These are phyloP conservation scores for Sporisorium sorghi DNA, from an alignment of 1,284 basidiomycete species.

Conservation along the genomic window DNA sequence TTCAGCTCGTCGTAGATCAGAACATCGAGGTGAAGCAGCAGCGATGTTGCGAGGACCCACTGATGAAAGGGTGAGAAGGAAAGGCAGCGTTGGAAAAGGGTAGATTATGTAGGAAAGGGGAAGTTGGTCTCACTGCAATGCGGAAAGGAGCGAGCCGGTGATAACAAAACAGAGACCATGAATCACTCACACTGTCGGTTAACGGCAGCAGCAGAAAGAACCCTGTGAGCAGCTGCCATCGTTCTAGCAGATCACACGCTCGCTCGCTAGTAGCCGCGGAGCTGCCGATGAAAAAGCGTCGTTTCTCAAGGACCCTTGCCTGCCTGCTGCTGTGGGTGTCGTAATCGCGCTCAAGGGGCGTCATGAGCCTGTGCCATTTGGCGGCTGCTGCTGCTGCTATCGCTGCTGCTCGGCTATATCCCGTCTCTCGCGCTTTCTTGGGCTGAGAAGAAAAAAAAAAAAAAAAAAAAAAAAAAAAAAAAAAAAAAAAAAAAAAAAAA, in stretches of 20 bases:
- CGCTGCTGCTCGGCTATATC: background rate
- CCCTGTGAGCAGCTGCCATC: background rate
- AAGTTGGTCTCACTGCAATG: background rate
- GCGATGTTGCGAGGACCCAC: background rate
- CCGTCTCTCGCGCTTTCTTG: background rate
- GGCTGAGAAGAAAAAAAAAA: background rate
- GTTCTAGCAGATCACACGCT: background rate
- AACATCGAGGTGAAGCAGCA: background rate
- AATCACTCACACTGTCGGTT: no score
- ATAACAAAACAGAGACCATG: constrained; percentile 5
- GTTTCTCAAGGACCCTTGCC: background rate
- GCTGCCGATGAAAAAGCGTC: background rate
- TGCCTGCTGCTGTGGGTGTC: background rate
- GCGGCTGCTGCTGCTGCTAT: no score
- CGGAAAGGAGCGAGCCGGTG: constrained; percentile 9
- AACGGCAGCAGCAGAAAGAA: no score
- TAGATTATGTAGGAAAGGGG: background rate
- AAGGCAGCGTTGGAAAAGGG: background rate
- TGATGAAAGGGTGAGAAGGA: background rate
- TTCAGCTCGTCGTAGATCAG: background rate
- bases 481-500: background rate
- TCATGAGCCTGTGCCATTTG: no score
- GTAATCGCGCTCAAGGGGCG: background rate
- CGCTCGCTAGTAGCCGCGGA: background rate
- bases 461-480: no score